Evolutionary conservation across 1,284 basidiomycete species (phyloP).

Genomic region (Cryptococcus depauperatus): DNA sequence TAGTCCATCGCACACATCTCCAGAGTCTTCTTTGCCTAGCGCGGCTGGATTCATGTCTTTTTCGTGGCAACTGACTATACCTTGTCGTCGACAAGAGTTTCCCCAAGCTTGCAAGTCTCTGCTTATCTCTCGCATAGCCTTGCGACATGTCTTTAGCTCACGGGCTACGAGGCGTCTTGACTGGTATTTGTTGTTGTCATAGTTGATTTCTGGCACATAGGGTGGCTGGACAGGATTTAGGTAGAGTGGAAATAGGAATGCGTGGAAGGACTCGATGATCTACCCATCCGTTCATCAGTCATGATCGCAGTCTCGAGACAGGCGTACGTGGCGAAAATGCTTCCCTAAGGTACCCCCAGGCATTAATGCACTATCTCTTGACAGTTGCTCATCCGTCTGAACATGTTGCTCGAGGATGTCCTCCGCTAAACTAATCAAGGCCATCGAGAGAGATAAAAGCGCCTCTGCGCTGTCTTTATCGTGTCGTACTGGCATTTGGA

Average conservation of each 20-base stretch:
- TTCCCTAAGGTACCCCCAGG: conserved; percentile 39
- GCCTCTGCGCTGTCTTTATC: conserved; percentile 24
- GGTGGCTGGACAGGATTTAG: conserved; percentile 1
- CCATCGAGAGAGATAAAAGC: conserved; percentile 29
- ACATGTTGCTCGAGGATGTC: conserved; percentile 27
- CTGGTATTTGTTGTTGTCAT: conserved; percentile 29
- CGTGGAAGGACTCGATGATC: conserved; percentile 37
- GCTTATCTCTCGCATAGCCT: conserved; percentile 20
- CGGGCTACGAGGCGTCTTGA: conserved; percentile 23
- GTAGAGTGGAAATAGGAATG: conserved; percentile 26
- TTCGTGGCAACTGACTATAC: too few relatives aligned
- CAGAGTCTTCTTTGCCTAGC: conserved; percentile 8
- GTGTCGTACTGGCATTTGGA: conserved; percentile 11
- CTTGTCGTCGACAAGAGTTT: background rate
- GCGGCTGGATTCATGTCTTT: conserved; percentile 7
- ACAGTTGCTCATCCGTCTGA: conserved; percentile 24
- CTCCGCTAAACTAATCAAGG: conserved; percentile 29
- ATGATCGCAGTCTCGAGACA: background rate
- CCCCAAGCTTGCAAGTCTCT: conserved; percentile 23
- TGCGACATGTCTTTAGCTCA: conserved; percentile 19
- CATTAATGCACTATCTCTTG: conserved; percentile 27
- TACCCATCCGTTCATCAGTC: background rate
- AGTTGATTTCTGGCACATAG: conserved; percentile 26
- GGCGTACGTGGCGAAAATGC: conserved; percentile 39
- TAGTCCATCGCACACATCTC: conserved; percentile 9